These are phyloP conservation scores for Xylariaceae sp. DNA, from an alignment of 2,329 filamentous ascomycete genomes.

Conservation along the genomic window DNA sequence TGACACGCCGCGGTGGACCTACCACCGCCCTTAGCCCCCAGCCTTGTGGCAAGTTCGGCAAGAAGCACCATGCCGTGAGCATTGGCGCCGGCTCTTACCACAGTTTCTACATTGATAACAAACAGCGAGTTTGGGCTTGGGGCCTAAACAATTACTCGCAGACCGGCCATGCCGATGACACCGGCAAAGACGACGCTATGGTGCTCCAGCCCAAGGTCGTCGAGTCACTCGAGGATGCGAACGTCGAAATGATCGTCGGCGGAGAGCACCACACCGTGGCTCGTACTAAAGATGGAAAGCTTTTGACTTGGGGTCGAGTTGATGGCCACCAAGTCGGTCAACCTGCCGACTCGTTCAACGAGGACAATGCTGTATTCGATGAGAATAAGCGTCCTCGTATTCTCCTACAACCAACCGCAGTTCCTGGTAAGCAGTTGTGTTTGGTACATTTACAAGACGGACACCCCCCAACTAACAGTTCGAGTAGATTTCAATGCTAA, in stretches of 20 bases:
- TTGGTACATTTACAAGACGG: background rate
- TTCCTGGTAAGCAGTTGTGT: constrained; percentile 47
- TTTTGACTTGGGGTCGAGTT: constrained; percentile 45
- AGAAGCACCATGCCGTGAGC: constrained; percentile 51
- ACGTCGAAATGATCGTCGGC: constrained; percentile 66
- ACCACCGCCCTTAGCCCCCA: constrained; percentile 39
- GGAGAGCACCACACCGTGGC: constrained; percentile 63
- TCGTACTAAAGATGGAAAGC: constrained; percentile 39
- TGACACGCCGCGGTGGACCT: constrained; percentile 30
- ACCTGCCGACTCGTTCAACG: constrained; percentile 50
- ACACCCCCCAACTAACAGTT: constrained; percentile 18
- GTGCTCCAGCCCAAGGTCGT: constrained; percentile 69
- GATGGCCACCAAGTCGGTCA: constrained; percentile 53
- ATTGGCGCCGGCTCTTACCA: constrained; percentile 64
- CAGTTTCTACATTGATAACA: constrained; percentile 65
- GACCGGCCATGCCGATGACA: constrained; percentile 59
- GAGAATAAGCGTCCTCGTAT: constrained; percentile 65
- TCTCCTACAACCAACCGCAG: constrained; percentile 59
- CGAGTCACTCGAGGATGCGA: constrained; percentile 56
- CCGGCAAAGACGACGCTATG: constrained; percentile 64
- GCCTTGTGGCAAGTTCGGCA: constrained; percentile 35
- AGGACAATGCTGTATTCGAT: constrained; percentile 60
- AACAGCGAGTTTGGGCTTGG: constrained; percentile 65
- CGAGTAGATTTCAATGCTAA: constrained; percentile 46
- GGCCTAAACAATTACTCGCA: constrained; percentile 70